Base-by-base conservation (phyloP, 805 yeast species). In the Cyberlindnera lachancei region DNA sequence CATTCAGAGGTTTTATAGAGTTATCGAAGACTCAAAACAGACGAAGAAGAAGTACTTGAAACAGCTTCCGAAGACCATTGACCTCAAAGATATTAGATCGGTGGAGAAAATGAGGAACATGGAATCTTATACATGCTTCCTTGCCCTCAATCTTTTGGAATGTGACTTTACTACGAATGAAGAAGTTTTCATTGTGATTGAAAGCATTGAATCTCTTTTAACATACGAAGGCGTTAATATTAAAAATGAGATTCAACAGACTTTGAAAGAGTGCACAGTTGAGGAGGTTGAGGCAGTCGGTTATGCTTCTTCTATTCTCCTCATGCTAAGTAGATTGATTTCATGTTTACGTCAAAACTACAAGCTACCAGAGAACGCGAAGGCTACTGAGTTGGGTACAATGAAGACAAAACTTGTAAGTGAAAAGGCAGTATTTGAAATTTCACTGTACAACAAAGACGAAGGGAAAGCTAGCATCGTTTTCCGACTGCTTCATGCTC, bases 171-270 rank as follows among this genome's bases (percentile, higher is more conserved):
- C 45, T 0, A 57, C 65, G 0, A 48, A 64, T 28, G 84, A 78
- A 34, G 85, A 79, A 31, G 65, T 73, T 0, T 63, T 68, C 28
- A 37, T 58, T 0, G 19, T 77, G 1, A 44, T 73, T 4, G 51
- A 56, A 27, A 64, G 59, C 1, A 45, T 77, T 22, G 75, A 75
- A 18, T 5, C 29, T 4, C 19, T 41, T 8, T 15, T 44, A 3
- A 16, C 27, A 2, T 33, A 34, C 4, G 36, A 38, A 22, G 45
- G 37, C 13, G 18, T 35, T 1, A n/a, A 24, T 2, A 23, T 44
- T 15, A 34, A 34, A 16, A 27, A 12, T 15, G 20, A 25, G 8
- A 19, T 40, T 5, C 29, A 30, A 14, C 15, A 14, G 8, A 14
- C 22, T 7, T 28, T 23, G 10, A n/a, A 12, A 6, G 11, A n/a